Evolutionary conservation across 2,329 filamentous ascomycete species (phyloP).

Genomic region (Arachnomyces sp.): DNA sequence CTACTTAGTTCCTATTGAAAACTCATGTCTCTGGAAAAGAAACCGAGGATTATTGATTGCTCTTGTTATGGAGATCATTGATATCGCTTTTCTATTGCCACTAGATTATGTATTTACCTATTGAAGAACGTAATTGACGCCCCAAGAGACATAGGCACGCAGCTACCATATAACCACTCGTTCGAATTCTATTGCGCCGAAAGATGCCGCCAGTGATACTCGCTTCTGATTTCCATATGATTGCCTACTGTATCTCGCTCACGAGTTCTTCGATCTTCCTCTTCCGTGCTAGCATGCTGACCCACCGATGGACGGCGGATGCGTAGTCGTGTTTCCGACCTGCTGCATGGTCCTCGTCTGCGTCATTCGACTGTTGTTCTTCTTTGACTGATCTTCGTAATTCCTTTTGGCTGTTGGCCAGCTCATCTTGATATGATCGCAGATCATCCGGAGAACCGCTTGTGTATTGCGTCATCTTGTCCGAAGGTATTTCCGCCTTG

Average conservation of each 20-base stretch:
- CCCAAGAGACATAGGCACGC: too few species aligned
- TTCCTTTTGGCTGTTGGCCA: conserved; percentile 24
- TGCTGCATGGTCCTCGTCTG: conserved; percentile 35
- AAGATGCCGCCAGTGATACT: too few species aligned
- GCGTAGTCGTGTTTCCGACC: conserved; percentile 56
- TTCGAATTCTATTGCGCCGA: too few species aligned
- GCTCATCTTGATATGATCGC: conserved; percentile 18
- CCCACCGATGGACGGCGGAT: conserved; percentile 60
- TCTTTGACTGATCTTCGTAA: conserved; percentile 32
- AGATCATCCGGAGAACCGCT: conserved; percentile 23
- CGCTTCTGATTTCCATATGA: too few species aligned
- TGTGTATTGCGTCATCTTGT: conserved; percentile 18
- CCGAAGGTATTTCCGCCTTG: conserved; percentile 19
- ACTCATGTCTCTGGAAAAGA: too few species aligned
- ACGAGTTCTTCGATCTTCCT: conserved; percentile 44
- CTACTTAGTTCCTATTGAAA: too few species aligned
- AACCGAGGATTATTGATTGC: too few species aligned
- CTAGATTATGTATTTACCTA: too few species aligned
- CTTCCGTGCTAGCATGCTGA: conserved; percentile 61
- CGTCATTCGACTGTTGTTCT: conserved; percentile 30
- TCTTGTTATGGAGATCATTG: too few species aligned
- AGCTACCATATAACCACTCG: too few species aligned
- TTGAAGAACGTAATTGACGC: too few species aligned
- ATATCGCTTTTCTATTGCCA: too few species aligned
- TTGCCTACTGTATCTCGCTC: neutral